These are phyloP conservation scores for Amphirosellinia nigrospora DNA, from an alignment of 495 filamentous ascomycete genomes.

Conservation along the genomic window DNA sequence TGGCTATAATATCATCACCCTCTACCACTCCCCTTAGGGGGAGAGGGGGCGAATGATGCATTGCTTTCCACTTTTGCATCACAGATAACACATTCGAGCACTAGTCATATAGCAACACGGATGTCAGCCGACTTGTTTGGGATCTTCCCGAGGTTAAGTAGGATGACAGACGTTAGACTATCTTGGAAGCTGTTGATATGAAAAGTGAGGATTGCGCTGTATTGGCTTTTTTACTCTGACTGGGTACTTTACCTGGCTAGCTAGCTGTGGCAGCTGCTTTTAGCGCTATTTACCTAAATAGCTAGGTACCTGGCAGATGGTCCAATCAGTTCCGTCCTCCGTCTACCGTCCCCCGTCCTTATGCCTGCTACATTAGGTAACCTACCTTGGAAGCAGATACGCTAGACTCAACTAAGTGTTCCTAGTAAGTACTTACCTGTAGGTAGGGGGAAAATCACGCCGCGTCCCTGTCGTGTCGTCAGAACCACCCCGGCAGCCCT, in stretches of 20 bases:
- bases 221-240: no score
- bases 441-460: not conserved
- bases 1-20: not conserved
- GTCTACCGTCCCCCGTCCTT: not conserved
- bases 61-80: not conserved
- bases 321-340: no score
- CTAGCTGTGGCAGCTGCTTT: not conserved
- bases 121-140: not conserved
- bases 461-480: not conserved
- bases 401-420: not conserved
- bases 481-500: not conserved
- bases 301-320: no score
- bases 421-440: slow-evolving; percentile 4
- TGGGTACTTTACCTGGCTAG: no score
- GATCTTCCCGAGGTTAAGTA: not conserved
- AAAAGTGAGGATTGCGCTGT: no score
- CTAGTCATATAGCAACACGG: not conserved
- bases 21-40: not conserved
- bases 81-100: not conserved
- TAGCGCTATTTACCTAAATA: not conserved
- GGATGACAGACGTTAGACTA: no score
- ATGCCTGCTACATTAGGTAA: not conserved
- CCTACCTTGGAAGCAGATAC: no score
- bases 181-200: no score
- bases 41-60: not conserved